These are phyloP conservation scores for Penicillium digitatum DNA, from an alignment of 2,329 filamentous ascomycete species.

Conservation along the genomic window DNA sequence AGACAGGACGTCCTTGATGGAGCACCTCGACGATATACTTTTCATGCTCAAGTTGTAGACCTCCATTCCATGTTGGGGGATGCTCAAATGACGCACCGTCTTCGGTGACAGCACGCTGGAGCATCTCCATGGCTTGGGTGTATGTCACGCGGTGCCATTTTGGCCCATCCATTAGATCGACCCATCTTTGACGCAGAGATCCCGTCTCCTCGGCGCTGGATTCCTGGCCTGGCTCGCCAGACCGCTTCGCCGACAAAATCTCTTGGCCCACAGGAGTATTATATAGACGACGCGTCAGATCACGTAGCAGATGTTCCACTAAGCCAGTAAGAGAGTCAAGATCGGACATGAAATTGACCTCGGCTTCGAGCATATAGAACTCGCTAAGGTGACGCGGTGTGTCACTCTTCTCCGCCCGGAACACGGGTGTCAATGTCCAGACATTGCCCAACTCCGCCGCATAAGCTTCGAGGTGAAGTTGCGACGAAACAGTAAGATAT, in stretches of 20 bases:
- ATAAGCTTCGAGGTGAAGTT: constrained; percentile 89
- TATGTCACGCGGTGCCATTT: constrained; percentile 82
- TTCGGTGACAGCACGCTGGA: constrained; percentile 57
- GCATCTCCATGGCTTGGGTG: constrained; percentile 65
- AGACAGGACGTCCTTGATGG: constrained; percentile 66
- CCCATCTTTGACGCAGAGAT: constrained; percentile 66
- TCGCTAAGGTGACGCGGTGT: constrained; percentile 92
- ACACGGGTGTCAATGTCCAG: constrained; percentile 91
- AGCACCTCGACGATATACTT: constrained; percentile 71
- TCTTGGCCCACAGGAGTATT: constrained; percentile 53
- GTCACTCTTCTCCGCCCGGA: constrained; percentile 88
- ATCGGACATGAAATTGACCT: constrained; percentile 72
- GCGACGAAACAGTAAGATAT: constrained; percentile 91
- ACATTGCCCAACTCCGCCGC: constrained; percentile 84
- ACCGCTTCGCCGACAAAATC: constrained; percentile 48
- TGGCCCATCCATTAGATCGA: constrained; percentile 54
- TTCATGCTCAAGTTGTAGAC: constrained; percentile 89
- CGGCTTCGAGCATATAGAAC: constrained; percentile 97
- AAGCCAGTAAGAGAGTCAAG: constrained; percentile 70
- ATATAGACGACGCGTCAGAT: constrained; percentile 50
- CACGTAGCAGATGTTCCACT: constrained; percentile 72
- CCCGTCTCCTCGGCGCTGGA: constrained; percentile 26
- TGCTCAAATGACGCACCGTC: constrained; percentile 59
- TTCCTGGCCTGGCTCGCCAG: constrained; percentile 43
- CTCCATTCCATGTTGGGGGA: constrained; percentile 65